Evolutionary conservation across 208 protist species (phyloP).

Genomic region (Trypanosoma caninum): DNA sequence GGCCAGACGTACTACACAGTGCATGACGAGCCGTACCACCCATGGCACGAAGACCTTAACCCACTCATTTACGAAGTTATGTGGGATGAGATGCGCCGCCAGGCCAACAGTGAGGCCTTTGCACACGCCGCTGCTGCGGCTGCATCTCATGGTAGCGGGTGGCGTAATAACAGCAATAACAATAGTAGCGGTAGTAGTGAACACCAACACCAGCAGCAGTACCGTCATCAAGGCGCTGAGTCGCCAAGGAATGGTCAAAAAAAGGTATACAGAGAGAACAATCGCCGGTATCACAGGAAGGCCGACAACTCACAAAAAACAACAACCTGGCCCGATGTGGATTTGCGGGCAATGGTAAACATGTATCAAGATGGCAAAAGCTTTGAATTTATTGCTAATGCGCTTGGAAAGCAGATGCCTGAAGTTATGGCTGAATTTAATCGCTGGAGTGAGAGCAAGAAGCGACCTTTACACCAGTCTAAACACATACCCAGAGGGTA

Average conservation of each 20-base stretch:
- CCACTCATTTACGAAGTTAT: slow-evolving; percentile 88
- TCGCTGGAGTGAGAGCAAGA: slow-evolving; percentile 64
- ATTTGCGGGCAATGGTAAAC: slow-evolving; percentile 76
- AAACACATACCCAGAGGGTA: slow-evolving; percentile 24
- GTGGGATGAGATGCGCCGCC: slow-evolving; percentile 88
- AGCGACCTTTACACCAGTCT: slow-evolving; percentile 24
- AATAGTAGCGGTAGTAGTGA: slow-evolving; percentile 3
- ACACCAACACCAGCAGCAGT: slow-evolving; percentile 17
- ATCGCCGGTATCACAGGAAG: slow-evolving; percentile 16
- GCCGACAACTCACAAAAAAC: slow-evolving; percentile 23
- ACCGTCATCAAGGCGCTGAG: slow-evolving; percentile 5
- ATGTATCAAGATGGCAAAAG: slow-evolving; percentile 92
- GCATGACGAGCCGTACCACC: slow-evolving; percentile 54
- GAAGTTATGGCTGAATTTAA: slow-evolving; percentile 83
- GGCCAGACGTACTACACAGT: slow-evolving; percentile 44
- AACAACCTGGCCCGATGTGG: slow-evolving; percentile 67
- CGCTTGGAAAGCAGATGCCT: slow-evolving; percentile 57
- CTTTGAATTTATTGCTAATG: slow-evolving; percentile 91
- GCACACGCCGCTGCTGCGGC: slow-evolving; percentile 10
- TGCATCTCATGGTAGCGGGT: slow-evolving; percentile 19
- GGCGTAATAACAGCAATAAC: slow-evolving; percentile 11
- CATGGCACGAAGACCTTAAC: slow-evolving; percentile 83
- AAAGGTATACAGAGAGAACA: slow-evolving; percentile 10
- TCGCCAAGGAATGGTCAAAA: slow-evolving; percentile 9
- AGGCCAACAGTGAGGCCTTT: slow-evolving; percentile 49